A percentile compares a stretch with the other conserved stretches of the same genome.
These are phyloP conservation scores for Cordyceps fumosorosea DNA, from an alignment of 2,329 filamentous ascomycete species.

Conservation along the genomic window DNA sequence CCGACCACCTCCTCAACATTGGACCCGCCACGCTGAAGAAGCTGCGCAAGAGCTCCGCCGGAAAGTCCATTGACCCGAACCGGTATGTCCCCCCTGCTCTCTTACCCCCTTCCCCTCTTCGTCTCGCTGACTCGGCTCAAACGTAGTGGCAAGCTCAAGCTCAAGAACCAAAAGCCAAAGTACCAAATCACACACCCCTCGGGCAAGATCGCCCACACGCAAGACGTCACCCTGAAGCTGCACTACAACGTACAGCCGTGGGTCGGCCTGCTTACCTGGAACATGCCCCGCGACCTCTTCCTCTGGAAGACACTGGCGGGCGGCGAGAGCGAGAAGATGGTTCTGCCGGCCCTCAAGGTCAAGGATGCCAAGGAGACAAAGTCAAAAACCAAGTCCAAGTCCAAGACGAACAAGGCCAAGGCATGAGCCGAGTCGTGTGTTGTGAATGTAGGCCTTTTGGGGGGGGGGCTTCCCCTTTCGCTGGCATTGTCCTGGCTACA, in stretches of 20 bases:
- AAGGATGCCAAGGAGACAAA: slow-evolving; percentile 32
- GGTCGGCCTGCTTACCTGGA: slow-evolving; percentile 86
- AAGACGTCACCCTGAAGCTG: slow-evolving; percentile 70
- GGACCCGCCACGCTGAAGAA: slow-evolving; percentile 56
- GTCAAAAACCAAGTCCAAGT: slow-evolving; percentile 21
- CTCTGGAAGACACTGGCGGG: slow-evolving; percentile 60
- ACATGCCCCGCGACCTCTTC: slow-evolving; percentile 48
- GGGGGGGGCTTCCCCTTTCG: not conserved
- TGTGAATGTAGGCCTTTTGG: not conserved
- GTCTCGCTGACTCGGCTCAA: too few relatives aligned
- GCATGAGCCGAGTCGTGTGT: not conserved
- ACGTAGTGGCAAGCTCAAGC: slow-evolving; percentile 60
- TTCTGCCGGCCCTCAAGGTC: slow-evolving; percentile 58
- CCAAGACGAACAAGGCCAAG: slow-evolving; percentile 16
- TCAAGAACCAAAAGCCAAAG: slow-evolving; percentile 85
- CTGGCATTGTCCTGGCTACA: not conserved
- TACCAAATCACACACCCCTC: slow-evolving; percentile 93
- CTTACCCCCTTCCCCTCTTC: not conserved
- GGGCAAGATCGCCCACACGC: slow-evolving; percentile 66
- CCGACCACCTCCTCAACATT: slow-evolving; percentile 56
- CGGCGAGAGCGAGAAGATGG: slow-evolving; percentile 58
- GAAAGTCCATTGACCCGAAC: slow-evolving; percentile 54
- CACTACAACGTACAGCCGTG: slow-evolving; percentile 98
- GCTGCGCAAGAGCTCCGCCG: slow-evolving; percentile 50
- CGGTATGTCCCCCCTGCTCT: slow-evolving; percentile 32